A percentile compares a stretch with the other conserved stretches of the same genome.
phyloP scores from a whole-genome alignment of 1,284 basidiomycete species.

The Cystobasidiaceae sp. region DNA sequence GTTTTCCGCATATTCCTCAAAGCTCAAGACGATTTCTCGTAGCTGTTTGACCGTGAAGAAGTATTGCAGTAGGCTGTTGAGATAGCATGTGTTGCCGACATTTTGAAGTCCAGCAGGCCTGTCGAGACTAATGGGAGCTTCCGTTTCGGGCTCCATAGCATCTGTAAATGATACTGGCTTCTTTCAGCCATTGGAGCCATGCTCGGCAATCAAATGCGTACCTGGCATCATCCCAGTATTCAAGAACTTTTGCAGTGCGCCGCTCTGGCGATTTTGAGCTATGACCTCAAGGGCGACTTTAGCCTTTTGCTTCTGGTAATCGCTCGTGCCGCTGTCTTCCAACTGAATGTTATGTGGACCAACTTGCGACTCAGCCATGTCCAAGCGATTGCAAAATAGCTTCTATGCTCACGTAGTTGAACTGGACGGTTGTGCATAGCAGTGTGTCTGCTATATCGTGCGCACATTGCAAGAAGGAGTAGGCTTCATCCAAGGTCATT shows the following conservation, averaged over 20 bases:
- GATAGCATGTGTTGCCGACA: slow-evolving; percentile 87
- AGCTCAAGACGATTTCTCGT: slow-evolving; percentile 64
- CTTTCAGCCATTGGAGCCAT: too few species aligned
- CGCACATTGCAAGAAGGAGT: slow-evolving; percentile 64
- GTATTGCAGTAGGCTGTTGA: slow-evolving; percentile 83
- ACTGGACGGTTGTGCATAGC: slow-evolving; percentile 64
- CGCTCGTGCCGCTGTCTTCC: slow-evolving; percentile 53
- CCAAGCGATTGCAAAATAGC: too few species aligned
- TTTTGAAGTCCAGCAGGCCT: slow-evolving; percentile 38
- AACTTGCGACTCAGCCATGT: too few species aligned
- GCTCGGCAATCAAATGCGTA: slow-evolving; percentile 46
- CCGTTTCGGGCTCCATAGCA: slow-evolving; percentile 17
- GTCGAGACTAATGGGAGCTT: slow-evolving; percentile 22
- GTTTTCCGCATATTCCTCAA: slow-evolving; percentile 54
- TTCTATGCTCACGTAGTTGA: slow-evolving; percentile 63
- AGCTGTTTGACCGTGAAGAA: slow-evolving; percentile 91
- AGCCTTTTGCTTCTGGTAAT: slow-evolving; percentile 41
- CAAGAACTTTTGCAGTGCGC: slow-evolving; percentile 62
- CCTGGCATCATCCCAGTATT: slow-evolving; percentile 65
- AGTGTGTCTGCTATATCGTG: slow-evolving; percentile 67
- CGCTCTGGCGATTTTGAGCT: slow-evolving; percentile 64
- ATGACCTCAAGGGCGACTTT: slow-evolving; percentile 46
- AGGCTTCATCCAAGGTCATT: slow-evolving; percentile 68
- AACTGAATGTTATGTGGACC: slow-evolving; percentile 56
- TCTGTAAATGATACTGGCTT: background rate